These are phyloP conservation scores for Xylaria longipes DNA, from an alignment of 495 filamentous ascomycete species.

Conservation along the genomic window DNA sequence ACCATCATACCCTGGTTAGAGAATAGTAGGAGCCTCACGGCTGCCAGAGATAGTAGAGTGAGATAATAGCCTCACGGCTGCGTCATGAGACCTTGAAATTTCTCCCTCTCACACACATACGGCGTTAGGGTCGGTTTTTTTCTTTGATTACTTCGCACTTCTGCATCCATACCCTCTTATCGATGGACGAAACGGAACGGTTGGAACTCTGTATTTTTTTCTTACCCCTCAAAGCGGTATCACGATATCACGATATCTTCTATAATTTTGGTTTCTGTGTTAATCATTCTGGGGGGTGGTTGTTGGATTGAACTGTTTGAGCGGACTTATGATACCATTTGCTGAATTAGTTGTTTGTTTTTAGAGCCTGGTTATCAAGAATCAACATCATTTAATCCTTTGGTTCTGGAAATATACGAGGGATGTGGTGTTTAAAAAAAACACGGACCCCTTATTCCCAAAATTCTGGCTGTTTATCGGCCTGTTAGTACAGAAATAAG, in stretches of 20 bases:
- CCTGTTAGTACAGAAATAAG: not conserved
- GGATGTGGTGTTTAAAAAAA: not conserved
- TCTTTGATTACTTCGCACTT: conserved; percentile 14
- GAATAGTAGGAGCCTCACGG: conserved; percentile 30
- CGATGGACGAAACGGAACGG: not conserved
- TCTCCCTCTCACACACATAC: not conserved
- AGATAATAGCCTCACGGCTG: conserved; percentile 29
- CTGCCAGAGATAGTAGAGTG: conserved; percentile 26
- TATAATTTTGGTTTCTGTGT: conserved; percentile 8
- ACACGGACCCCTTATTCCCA: not conserved
- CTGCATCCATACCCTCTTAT: conserved; percentile 8
- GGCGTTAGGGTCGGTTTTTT: conserved; percentile 25
- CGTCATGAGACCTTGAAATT: conserved; percentile 22
- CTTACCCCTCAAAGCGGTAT: not conserved
- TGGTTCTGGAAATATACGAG: not conserved
- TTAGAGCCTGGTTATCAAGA: not conserved
- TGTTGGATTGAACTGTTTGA: conserved; percentile 23
- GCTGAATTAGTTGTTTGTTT: conserved; percentile 8
- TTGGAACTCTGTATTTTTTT: conserved; percentile 14
- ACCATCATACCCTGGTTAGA: conserved; percentile 21
- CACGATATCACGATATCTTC: not conserved
- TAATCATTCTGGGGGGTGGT: conserved; percentile 23
- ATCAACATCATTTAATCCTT: not conserved
- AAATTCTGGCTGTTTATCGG: not conserved
- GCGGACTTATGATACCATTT: conserved; percentile 31